These are phyloP conservation scores for Larix kaempferi DNA, from an alignment of 75 land plant species.

Conservation along the genomic window DNA sequence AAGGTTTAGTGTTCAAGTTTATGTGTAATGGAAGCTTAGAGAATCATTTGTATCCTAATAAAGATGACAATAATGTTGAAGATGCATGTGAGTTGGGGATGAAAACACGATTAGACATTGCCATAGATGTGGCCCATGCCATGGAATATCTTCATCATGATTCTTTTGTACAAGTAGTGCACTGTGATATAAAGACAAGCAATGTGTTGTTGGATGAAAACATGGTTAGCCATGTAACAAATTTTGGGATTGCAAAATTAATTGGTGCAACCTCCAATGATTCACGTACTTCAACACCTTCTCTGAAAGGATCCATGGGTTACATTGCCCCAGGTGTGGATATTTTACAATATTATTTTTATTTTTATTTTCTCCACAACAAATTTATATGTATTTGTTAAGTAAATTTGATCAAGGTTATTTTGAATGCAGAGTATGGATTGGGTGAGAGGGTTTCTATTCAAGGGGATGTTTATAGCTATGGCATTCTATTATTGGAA, in stretches of 20 bases:
- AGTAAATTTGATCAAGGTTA: not conserved
- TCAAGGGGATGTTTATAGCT: not conserved
- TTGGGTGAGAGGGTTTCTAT: not conserved
- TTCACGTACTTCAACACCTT: not conserved
- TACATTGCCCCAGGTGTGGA: constrained; percentile 33
- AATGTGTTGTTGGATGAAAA: constrained; percentile 25
- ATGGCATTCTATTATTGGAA: not conserved
- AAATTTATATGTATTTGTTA: not conserved
- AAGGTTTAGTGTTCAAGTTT: constrained; percentile 18
- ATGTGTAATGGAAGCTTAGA: constrained; percentile 30
- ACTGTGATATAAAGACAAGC: constrained; percentile 30
- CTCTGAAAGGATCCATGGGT: constrained; percentile 9
- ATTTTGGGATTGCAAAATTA: constrained; percentile 31
- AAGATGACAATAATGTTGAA: not conserved
- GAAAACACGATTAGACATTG: not conserved
- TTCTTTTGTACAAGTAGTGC: constrained; percentile 16
- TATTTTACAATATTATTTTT: not conserved
- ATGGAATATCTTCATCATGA: constrained; percentile 28
- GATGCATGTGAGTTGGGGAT: not conserved
- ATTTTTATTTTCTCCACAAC: not conserved
- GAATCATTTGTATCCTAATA: constrained; percentile 15
- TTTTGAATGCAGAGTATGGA: not conserved
- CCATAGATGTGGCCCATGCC: constrained; percentile 14
- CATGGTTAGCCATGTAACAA: constrained; percentile 16
- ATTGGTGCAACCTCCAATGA: not conserved